These are phyloP conservation scores for Penicillium sp. DNA, from an alignment of 2,329 filamentous ascomycete genomes.

Conservation along the genomic window DNA sequence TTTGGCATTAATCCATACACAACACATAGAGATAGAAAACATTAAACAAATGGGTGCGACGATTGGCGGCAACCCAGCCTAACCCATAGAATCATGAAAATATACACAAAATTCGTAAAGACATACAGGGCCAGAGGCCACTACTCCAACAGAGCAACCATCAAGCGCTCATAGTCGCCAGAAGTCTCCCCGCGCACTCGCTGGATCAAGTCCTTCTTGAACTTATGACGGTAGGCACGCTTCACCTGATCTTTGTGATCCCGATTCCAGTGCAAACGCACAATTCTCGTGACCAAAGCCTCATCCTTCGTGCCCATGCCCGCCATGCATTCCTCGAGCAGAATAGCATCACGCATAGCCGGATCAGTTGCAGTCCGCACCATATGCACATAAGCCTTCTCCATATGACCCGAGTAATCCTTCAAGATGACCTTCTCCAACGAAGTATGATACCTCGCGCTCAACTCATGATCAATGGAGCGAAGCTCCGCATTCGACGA, in stretches of 20 bases:
- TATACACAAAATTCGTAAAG: background rate
- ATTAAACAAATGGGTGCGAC: background rate
- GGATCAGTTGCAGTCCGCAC: slow-evolving; percentile 75
- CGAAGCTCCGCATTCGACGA: slow-evolving; percentile 81
- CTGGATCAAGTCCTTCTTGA: slow-evolving; percentile 64
- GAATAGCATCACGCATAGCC: slow-evolving; percentile 76
- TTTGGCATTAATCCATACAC: background rate
- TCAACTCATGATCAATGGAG: slow-evolving; percentile 75
- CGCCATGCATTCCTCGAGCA: slow-evolving; percentile 85
- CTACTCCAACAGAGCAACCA: slow-evolving; percentile 64
- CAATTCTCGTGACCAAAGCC: slow-evolving; percentile 72
- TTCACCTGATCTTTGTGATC: slow-evolving; percentile 74
- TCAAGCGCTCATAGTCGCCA: slow-evolving; percentile 74
- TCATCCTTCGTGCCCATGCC: slow-evolving; percentile 85
- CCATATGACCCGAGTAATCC: slow-evolving; percentile 91
- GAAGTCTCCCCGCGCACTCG: slow-evolving; percentile 81
- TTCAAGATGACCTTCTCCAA: slow-evolving; percentile 74
- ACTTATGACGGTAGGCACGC: slow-evolving; percentile 71
- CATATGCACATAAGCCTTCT: slow-evolving; percentile 77
- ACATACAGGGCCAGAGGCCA: background rate
- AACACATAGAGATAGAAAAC: background rate
- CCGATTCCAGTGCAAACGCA: slow-evolving; percentile 81
- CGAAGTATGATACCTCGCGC: slow-evolving; percentile 67
- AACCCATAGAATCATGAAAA: background rate
- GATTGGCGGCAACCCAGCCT: background rate